Percentiles rank a stretch among this genome's conserved stretches.
Conservation (phyloP, 73 alveolate species). For the Paramecium sexaurelia region DNA sequence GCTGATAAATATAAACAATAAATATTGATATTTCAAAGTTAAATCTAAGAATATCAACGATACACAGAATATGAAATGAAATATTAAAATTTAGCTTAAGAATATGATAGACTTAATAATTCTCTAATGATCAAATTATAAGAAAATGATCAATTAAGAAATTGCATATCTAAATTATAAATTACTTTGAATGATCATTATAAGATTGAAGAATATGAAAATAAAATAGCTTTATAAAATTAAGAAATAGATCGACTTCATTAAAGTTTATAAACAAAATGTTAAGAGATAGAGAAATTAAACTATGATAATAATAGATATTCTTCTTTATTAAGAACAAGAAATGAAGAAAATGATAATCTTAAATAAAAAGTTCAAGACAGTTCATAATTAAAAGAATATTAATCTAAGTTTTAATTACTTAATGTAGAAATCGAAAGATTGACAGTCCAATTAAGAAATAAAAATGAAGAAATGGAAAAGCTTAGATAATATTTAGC, state of each 20-base stretch:
- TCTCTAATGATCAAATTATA: conserved; percentile 5
- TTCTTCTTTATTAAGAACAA: neutral
- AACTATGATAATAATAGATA: neutral
- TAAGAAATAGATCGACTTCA: conserved; percentile 29
- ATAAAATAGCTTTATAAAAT: conserved; percentile 26
- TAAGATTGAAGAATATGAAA: conserved; percentile 42
- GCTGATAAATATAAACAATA: neutral
- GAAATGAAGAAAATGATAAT: conserved; percentile 7
- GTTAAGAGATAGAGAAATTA: neutral
- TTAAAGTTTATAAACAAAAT: neutral
- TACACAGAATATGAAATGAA: neutral
- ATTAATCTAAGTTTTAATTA: neutral
- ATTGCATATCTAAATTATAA: neutral
- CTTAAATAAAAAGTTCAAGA: neutral
- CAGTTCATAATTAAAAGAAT: neutral
- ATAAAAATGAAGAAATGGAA: conserved; percentile 29
- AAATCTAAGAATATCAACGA: neutral
- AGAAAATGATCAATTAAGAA: conserved; percentile 32
- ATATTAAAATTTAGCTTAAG: neutral
- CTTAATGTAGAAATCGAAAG: conserved; percentile 3
- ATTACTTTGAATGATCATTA: conserved; percentile 36
- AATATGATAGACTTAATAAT: conserved; percentile 37
- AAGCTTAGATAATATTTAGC: neutral
- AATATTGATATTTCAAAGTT: neutral
- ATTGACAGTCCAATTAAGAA: neutral